Evolutionary conservation across 1,284 basidiomycete genomes (phyloP).

Genomic region (Heterobasidion occidentale): DNA sequence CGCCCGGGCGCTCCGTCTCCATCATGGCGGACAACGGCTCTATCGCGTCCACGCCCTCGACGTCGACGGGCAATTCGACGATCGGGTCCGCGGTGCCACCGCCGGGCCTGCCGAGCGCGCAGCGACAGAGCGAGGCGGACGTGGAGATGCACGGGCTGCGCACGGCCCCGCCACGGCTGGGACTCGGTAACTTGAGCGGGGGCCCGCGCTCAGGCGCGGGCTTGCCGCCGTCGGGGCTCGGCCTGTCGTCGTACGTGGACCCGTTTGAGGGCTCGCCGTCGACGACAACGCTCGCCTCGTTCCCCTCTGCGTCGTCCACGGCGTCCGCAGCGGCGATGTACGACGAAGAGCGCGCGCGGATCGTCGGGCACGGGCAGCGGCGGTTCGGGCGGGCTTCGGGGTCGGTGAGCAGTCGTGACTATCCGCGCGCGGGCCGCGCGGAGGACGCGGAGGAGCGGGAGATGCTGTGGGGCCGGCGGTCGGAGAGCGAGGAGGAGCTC

Average conservation of each 20-base stretch:
- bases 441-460: conserved; percentile 33
- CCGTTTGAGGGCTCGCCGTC: conserved; percentile 23
- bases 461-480: conserved; percentile 23
- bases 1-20: conserved; percentile 2
- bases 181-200: neutral
- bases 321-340: conserved; percentile 1
- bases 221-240: neutral
- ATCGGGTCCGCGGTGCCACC: neutral
- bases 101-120: neutral
- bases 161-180: conserved; percentile 24
- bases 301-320: conserved; percentile 12
- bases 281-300: conserved; percentile 20
- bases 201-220: neutral
- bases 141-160: conserved; percentile 11
- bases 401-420: conserved; percentile 19
- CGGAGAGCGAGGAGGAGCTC: conserved; percentile 4
- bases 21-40: neutral
- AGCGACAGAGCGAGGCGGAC: conserved; percentile 1
- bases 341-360: conserved; percentile 11
- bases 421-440: conserved; percentile 22
- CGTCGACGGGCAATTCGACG: neutral
- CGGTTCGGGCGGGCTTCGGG: conserved; percentile 13
- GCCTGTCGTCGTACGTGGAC: neutral
- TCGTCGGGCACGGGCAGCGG: neutral
- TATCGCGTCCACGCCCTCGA: neutral